phyloP scores from a whole-genome alignment of 768 basidiomycete species.

The Hirschioporus abietinus region DNA sequence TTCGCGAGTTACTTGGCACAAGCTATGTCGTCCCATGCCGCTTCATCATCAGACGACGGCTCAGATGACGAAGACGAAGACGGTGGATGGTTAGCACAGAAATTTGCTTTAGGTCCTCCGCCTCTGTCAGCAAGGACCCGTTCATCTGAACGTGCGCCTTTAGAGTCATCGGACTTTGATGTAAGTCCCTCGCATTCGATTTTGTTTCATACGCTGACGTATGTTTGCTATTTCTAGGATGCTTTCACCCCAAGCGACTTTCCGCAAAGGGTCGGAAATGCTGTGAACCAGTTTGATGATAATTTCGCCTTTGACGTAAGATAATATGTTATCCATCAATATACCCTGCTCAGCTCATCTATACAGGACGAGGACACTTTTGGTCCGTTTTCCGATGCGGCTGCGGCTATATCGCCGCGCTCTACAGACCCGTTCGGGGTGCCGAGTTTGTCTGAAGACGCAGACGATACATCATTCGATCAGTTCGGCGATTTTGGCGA shows the following conservation, averaged over 20 bases:
- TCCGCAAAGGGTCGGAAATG: constrained; percentile 6
- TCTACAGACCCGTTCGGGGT: constrained; percentile 51
- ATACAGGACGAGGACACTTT: constrained; percentile 52
- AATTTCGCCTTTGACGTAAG: constrained; percentile 40
- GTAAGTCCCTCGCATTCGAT: constrained; percentile 14
- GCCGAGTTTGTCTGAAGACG: constrained; percentile 58
- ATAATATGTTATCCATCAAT: constrained; percentile 29
- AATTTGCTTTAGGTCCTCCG: constrained; percentile 47
- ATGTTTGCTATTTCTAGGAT: constrained; percentile 20
- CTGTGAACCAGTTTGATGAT: constrained; percentile 21
- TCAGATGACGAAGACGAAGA: constrained; percentile 63
- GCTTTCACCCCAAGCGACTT: constrained; percentile 21
- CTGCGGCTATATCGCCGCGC: constrained; percentile 28
- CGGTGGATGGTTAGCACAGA: constrained; percentile 77
- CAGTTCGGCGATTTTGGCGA: constrained; percentile 66
- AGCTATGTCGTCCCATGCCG: constrained; percentile 60
- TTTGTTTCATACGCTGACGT: neutral
- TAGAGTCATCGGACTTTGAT: constrained; percentile 25
- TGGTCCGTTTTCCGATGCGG: constrained; percentile 74
- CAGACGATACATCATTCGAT: constrained; percentile 62
- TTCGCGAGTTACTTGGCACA: constrained; percentile 77
- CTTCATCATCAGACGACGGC: constrained; percentile 41
- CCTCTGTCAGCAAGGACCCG: constrained; percentile 21
- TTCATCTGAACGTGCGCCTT: constrained; percentile 23
- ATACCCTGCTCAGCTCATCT: constrained; percentile 5